Conservation (phyloP, 2,329 filamentous ascomycete genomes). For the Neobulgaria alba region DNA sequence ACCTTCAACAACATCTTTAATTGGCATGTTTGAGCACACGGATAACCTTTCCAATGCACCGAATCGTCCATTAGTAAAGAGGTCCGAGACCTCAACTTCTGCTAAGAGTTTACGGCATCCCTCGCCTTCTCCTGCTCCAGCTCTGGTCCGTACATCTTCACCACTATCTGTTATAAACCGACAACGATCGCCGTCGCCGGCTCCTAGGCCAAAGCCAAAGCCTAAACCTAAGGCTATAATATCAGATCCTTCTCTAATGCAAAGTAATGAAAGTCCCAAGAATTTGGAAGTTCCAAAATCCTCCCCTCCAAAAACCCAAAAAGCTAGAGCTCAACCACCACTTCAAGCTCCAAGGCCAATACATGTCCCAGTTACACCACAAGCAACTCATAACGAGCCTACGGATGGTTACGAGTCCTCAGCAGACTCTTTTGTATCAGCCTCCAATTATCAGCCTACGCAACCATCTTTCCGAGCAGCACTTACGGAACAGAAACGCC, state of each 20-base stretch:
- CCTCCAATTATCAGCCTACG: constrained; percentile 18
- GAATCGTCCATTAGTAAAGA: constrained; percentile 5
- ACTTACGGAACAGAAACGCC: constrained; percentile 18
- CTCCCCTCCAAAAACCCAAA: constrained; percentile 7
- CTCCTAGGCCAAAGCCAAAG: background rate
- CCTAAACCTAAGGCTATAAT: background rate
- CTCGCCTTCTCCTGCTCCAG: background rate
- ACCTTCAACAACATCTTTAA: constrained; percentile 53
- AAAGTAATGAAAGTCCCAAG: constrained; percentile 1
- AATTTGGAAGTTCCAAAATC: constrained; percentile 7
- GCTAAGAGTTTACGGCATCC: constrained; percentile 9
- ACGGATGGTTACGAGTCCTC: constrained; percentile 21
- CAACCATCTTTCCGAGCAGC: constrained; percentile 21
- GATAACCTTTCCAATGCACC: constrained; percentile 10
- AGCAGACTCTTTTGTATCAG: constrained; percentile 29
- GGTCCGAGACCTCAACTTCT: constrained; percentile 6
- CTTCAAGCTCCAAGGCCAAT: constrained; percentile 13
- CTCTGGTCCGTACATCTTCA: background rate
- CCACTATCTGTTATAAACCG: background rate
- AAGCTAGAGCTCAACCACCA: too few relatives aligned
- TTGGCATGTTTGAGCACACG: constrained; percentile 57
- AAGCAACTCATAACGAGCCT: background rate
- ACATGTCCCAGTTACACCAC: constrained; percentile 11
- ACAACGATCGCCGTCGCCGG: background rate
- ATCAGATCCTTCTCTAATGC: constrained; percentile 2